Percentiles rank a stretch among this genome's conserved stretches.
Evolutionary conservation across 176 grass and related monocot genomes (phyloP).

Genomic region (Musa schizocarpa): DNA sequence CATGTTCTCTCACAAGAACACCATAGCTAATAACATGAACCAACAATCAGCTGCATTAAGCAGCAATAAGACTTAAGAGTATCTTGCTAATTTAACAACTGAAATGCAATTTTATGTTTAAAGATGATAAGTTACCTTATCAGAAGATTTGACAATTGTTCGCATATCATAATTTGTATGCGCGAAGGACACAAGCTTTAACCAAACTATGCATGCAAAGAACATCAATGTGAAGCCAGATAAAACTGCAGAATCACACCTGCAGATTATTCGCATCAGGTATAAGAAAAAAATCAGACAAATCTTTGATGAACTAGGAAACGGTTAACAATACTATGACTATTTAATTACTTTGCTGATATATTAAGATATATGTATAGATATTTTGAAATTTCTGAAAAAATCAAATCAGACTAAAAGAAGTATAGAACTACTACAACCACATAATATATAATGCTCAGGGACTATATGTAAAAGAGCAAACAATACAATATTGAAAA

Average conservation of each 20-base stretch:
- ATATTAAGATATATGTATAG: background rate
- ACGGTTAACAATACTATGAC: background rate
- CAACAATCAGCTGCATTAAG: background rate
- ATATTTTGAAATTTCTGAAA: background rate
- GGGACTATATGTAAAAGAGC: background rate
- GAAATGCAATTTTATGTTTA: background rate
- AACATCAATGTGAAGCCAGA: conserved; percentile 86
- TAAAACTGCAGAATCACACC: conserved; percentile 85
- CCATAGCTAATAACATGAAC: background rate
- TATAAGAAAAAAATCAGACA: background rate
- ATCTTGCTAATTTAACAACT: background rate
- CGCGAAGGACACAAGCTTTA: conserved; percentile 94
- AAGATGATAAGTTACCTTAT: conserved; percentile 51
- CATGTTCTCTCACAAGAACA: no score
- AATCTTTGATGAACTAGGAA: background rate
- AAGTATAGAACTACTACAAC: background rate
- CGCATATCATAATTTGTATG: conserved; percentile 99
- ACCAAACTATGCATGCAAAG: conserved; percentile 71
- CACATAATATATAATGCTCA: background rate
- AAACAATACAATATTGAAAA: background rate
- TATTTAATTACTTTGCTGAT: background rate
- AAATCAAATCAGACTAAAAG: background rate
- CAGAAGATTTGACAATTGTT: conserved; percentile 42
- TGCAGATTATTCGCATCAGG: conserved; percentile 23
- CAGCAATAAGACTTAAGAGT: background rate